These are phyloP conservation scores for Pyracantha coccinea DNA, from an alignment of 331 rosid species.

Conservation along the genomic window DNA sequence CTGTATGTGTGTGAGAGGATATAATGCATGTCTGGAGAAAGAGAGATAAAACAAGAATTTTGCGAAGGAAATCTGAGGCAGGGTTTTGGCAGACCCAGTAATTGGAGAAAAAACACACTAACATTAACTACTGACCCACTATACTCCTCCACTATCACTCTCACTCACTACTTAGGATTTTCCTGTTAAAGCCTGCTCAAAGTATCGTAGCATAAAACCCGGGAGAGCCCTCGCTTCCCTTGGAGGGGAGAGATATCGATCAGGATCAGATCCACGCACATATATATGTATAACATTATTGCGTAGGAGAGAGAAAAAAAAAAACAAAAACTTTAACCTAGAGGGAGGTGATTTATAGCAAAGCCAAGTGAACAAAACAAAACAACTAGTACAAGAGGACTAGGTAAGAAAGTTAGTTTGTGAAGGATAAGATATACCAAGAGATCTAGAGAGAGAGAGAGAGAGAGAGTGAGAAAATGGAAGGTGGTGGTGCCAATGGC, in stretches of 20 bases:
- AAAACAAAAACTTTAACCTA: background rate
- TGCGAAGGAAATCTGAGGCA: constrained; percentile 26
- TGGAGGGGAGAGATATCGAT: background rate
- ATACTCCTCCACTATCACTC: constrained; percentile 4
- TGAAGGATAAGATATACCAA: constrained; percentile 4
- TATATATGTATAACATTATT: background rate
- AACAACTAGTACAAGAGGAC: background rate
- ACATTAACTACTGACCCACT: constrained; percentile 13
- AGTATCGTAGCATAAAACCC: constrained; percentile 61
- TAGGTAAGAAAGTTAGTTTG: background rate
- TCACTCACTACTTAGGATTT: constrained; percentile 37
- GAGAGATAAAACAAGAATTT: constrained; percentile 12
- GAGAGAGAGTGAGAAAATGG: constrained; percentile 15
- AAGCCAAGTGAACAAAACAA: background rate
- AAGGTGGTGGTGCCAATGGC: constrained; percentile 34
- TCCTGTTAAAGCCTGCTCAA: constrained; percentile 41
- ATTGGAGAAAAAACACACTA: constrained; percentile 19
- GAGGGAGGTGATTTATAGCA: background rate
- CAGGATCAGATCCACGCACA: background rate
- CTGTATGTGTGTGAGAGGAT: background rate
- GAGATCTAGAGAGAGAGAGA: background rate
- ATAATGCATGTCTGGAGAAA: background rate
- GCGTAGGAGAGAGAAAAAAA: constrained; percentile 9
- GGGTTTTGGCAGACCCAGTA: constrained; percentile 30
- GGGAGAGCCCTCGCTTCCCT: constrained; percentile 44